phyloP scores from a whole-genome alignment of 306 rosid species.

The Alnus glutinosa region DNA sequence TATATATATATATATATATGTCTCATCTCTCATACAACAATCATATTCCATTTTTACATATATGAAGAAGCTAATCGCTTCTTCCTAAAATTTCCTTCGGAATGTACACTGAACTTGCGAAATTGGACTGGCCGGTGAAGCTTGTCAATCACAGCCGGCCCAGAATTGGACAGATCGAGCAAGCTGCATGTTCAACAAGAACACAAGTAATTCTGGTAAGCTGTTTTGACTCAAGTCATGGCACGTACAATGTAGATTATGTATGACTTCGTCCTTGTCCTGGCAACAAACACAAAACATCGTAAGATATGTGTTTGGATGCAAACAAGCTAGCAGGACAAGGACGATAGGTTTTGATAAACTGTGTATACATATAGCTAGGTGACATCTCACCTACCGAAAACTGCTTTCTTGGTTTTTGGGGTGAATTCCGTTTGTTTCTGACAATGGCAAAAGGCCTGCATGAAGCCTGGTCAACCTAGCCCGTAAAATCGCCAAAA shows the following conservation, averaged over 20 bases:
- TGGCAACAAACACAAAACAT: no score
- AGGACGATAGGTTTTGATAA: no score
- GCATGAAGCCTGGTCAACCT: background rate
- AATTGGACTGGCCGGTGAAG: background rate
- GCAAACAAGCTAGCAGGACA: background rate
- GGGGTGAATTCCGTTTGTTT: background rate
- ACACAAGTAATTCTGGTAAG: background rate
- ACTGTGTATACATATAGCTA: no score
- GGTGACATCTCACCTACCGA: background rate
- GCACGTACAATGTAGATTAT: background rate
- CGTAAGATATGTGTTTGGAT: no score
- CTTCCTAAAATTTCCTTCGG: background rate
- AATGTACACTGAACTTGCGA: background rate
- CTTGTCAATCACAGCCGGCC: background rate
- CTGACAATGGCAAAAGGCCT: background rate
- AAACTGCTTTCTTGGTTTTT: background rate
- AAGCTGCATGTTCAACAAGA: constrained; percentile 1
- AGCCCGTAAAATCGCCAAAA: background rate
- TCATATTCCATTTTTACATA: background rate
- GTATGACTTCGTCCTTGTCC: no score
- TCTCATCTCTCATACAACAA: background rate
- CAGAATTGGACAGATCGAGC: background rate
- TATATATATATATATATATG: background rate
- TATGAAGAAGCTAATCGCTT: no score
- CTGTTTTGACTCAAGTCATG: background rate